These are phyloP conservation scores for Phytophthora nicotianae DNA, from an alignment of 352 stramenopile species.

Conservation along the genomic window DNA sequence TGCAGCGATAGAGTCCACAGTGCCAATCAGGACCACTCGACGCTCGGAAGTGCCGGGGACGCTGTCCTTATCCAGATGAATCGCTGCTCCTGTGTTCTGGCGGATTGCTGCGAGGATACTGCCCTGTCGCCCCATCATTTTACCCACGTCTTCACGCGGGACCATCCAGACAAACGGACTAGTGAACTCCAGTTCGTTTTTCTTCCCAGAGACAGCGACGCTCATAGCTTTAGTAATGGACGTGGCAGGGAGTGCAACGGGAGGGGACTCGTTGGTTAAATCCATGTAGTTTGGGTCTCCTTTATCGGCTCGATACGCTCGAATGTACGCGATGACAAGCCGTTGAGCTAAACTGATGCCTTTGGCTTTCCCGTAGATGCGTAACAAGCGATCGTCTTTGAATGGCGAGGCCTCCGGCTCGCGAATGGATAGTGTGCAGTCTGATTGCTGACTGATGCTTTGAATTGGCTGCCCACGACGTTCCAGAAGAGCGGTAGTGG, in stretches of 20 bases:
- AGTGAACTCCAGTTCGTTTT: slow-evolving; percentile 27
- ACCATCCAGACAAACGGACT: slow-evolving; percentile 61
- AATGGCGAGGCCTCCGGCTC: slow-evolving; percentile 44
- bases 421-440: slow-evolving; percentile 65
- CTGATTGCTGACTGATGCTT: slow-evolving; percentile 46
- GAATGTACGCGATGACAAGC: slow-evolving; percentile 63
- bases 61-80: slow-evolving; percentile 53
- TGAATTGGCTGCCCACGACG: slow-evolving; percentile 55
- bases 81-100: slow-evolving; percentile 43
- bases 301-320: slow-evolving; percentile 47
- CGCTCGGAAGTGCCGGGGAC: slow-evolving; percentile 53
- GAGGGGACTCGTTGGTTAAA: slow-evolving; percentile 29
- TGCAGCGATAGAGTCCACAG: slow-evolving; percentile 36
- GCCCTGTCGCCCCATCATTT: slow-evolving; percentile 66
- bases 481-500: slow-evolving; percentile 57
- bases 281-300: slow-evolving; percentile 59
- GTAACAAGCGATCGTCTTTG: slow-evolving; percentile 60
- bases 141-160: slow-evolving; percentile 49
- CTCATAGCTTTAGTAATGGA: slow-evolving; percentile 50
- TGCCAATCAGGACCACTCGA: slow-evolving; percentile 49
- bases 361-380: slow-evolving; percentile 61
- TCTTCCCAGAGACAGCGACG: slow-evolving; percentile 31
- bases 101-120: slow-evolving; percentile 51
- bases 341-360: slow-evolving; percentile 67
- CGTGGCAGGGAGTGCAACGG: slow-evolving; percentile 42